These are phyloP conservation scores for Neurospora hispaniola DNA, from an alignment of 495 filamentous ascomycete genomes.

Conservation along the genomic window DNA sequence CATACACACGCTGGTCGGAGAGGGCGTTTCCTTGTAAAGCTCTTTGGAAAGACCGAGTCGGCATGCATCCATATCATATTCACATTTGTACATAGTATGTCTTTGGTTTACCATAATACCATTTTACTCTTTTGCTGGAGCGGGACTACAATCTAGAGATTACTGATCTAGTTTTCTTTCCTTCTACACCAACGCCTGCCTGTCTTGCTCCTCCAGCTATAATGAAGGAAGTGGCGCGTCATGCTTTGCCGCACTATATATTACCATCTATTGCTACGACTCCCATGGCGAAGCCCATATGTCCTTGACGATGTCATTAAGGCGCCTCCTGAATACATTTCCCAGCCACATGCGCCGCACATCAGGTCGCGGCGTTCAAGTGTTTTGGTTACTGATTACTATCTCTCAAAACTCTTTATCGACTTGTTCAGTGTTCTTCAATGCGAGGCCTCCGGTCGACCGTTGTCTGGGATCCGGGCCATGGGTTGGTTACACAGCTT, in stretches of 20 bases:
- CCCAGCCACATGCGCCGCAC: neutral
- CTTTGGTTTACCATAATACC: neutral
- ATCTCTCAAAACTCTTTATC: neutral
- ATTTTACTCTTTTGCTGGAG: neutral
- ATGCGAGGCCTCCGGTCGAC: neutral
- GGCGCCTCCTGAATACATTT: neutral
- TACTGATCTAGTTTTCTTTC: neutral
- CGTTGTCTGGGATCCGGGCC: neutral
- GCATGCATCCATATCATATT: neutral
- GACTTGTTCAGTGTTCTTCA: neutral
- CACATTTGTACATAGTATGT: neutral
- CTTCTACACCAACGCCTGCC: neutral
- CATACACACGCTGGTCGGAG: neutral
- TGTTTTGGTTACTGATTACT: neutral
- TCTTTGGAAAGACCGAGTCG: neutral
- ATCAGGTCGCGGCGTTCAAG: neutral
- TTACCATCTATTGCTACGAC: neutral
- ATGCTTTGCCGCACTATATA: neutral
- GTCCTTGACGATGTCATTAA: neutral
- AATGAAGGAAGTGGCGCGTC: neutral
- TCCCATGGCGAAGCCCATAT: neutral
- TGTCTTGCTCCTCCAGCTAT: neutral
- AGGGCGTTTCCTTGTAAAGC: neutral
- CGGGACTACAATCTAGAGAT: neutral
- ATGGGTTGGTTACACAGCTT: neutral